A percentile compares a stretch with the other conserved stretches of the same genome.
phyloP scores from a whole-genome alignment of 73 alveolate genomes.

The Symbiodinium natans region DNA sequence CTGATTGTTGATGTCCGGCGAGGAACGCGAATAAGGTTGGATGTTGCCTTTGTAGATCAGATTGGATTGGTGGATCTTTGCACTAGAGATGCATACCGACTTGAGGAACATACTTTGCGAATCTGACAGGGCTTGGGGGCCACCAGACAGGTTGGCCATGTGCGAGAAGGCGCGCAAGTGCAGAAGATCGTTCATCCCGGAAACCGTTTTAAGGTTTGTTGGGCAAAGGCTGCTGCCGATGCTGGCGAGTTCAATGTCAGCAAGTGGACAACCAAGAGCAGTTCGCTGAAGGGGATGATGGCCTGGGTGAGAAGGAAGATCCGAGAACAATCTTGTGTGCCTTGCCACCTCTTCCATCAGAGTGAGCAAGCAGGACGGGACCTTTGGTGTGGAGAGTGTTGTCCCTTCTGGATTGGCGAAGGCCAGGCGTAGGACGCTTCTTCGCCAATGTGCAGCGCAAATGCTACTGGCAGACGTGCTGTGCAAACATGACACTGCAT shows the following conservation, averaged over 20 bases:
- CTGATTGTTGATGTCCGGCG: constrained; percentile 55
- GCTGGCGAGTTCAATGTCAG: constrained; percentile 80
- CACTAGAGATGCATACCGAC: background rate
- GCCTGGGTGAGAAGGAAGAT: constrained; percentile 43
- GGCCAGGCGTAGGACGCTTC: constrained; percentile 5
- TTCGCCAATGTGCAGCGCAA: too few species aligned
- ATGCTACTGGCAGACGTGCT: too few species aligned
- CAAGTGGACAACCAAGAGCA: constrained; percentile 19
- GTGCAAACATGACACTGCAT: too few species aligned
- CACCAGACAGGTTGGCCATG: constrained; percentile 65
- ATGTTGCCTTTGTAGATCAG: too few species aligned
- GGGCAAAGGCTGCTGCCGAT: constrained; percentile 83
- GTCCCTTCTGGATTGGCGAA: constrained; percentile 80
- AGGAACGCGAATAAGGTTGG: constrained; percentile 86
- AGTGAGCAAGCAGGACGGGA: constrained; percentile 12
- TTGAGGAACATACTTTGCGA: background rate
- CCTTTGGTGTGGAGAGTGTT: constrained; percentile 64
- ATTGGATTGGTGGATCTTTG: background rate
- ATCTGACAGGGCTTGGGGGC: constrained; percentile 78
- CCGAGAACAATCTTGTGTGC: background rate
- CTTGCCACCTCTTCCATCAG: background rate
- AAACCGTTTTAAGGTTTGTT: too few species aligned
- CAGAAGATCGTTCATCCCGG: too few species aligned
- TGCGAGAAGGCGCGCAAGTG: constrained; percentile 50
- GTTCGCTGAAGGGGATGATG: constrained; percentile 35